phyloP scores from a whole-genome alignment of 768 basidiomycete species.

The Kwoniella botswanensis region DNA sequence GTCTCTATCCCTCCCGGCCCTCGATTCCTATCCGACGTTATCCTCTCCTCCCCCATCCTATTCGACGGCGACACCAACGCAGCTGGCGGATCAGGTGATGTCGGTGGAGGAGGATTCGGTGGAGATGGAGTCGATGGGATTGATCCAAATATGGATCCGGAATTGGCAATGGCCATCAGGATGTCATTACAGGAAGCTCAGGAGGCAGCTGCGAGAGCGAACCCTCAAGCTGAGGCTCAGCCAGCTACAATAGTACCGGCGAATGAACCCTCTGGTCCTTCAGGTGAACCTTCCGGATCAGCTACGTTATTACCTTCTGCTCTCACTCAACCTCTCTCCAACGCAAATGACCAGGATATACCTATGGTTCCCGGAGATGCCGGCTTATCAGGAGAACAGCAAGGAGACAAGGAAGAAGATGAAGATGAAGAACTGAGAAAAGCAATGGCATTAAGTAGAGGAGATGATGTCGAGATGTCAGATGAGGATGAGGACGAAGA shows the following conservation, averaged over 20 bases:
- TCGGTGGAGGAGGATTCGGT: conserved; percentile 62
- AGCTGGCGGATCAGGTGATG: conserved; percentile 57
- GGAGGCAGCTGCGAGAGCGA: conserved; percentile 39
- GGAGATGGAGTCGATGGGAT: conserved; percentile 68
- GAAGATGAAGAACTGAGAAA: conserved; percentile 77
- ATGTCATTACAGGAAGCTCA: conserved; percentile 85
- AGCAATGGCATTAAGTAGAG: conserved; percentile 74
- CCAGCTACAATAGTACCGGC: conserved; percentile 50
- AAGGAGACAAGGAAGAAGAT: conserved; percentile 61
- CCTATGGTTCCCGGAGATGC: conserved; percentile 33
- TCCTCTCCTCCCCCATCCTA: conserved; percentile 83
- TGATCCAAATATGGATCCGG: conserved; percentile 93
- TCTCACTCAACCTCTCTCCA: conserved; percentile 54
- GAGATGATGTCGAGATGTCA: conserved; percentile 64
- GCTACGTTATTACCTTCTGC: conserved; percentile 51
- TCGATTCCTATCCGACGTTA: conserved; percentile 76
- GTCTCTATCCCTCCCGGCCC: conserved; percentile 77
- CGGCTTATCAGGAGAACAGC: neutral
- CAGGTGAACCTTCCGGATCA: conserved; percentile 38
- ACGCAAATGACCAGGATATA: conserved; percentile 36
- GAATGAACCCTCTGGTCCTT: conserved; percentile 45
- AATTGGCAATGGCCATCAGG: conserved; percentile 94
- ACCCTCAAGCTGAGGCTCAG: conserved; percentile 26
- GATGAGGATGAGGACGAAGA: conserved; percentile 60
- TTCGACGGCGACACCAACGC: conserved; percentile 63